Percentiles rank a stretch among this genome's conserved stretches.
These are phyloP conservation scores for Tuber calosporum DNA, from an alignment of 495 filamentous ascomycete species.

Conservation along the genomic window DNA sequence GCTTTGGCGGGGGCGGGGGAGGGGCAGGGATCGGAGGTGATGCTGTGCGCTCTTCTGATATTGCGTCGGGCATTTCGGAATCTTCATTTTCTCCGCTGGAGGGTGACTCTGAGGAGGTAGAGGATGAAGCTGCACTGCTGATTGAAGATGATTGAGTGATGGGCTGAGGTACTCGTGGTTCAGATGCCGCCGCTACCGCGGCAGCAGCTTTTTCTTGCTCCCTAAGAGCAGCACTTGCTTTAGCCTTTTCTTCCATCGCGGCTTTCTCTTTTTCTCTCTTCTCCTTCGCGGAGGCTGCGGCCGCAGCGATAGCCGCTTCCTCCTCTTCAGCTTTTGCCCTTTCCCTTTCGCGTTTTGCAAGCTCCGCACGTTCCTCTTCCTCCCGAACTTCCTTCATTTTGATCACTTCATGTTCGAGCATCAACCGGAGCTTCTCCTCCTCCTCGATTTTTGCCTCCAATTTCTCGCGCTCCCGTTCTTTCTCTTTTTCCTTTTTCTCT, in stretches of 20 bases:
- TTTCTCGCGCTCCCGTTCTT: constrained; percentile 30
- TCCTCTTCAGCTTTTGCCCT: constrained; percentile 29
- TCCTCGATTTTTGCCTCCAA: constrained; percentile 24
- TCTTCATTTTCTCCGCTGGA: constrained; percentile 41
- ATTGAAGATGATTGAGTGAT: constrained; percentile 42
- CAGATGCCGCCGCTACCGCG: constrained; percentile 47
- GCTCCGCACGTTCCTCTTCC: constrained; percentile 24
- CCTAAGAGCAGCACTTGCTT: constrained; percentile 42
- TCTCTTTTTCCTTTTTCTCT: constrained; percentile 41
- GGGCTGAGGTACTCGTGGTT: constrained; percentile 10
- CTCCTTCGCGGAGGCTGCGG: constrained; percentile 29
- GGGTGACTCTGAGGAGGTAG: constrained; percentile 13
- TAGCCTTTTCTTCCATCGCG: constrained; percentile 34
- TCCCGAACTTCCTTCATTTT: constrained; percentile 14
- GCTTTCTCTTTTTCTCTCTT: constrained; percentile 41
- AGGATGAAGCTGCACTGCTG: constrained; percentile 16
- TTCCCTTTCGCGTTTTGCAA: constrained; percentile 21
- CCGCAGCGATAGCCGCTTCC: constrained; percentile 28
- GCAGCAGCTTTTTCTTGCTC: constrained; percentile 45
- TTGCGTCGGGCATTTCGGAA: constrained; percentile 41
- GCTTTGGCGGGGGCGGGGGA: constrained; percentile 19
- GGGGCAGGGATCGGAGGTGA: background rate
- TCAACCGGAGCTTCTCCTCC: constrained; percentile 21
- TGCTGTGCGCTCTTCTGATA: constrained; percentile 5
- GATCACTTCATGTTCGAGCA: background rate